Conservation (phyloP, 2,329 filamentous ascomycete genomes). For the Aspergillus sergii region DNA sequence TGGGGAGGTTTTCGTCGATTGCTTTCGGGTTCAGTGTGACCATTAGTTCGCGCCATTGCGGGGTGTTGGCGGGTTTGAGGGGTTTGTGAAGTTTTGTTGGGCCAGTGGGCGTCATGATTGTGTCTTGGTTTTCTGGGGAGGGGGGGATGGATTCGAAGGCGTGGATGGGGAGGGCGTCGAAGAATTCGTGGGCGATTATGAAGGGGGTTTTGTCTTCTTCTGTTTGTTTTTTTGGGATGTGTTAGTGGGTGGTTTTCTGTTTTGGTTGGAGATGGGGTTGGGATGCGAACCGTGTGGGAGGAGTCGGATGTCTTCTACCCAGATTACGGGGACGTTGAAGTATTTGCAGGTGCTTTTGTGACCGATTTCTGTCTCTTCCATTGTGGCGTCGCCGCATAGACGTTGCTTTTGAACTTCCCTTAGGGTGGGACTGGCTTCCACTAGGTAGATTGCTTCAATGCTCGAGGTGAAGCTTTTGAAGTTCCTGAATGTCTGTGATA, state of each 20-base stretch:
- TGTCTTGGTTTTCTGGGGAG: conserved; percentile 51
- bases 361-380: conserved; percentile 73
- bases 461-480: conserved; percentile 77
- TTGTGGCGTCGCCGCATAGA: conserved; percentile 72
- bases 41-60: conserved; percentile 82
- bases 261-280: background rate
- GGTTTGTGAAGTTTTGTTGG: conserved; percentile 49
- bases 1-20: conserved; percentile 51
- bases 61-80: conserved; percentile 42
- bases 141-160: conserved; percentile 77
- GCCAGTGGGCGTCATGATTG: conserved; percentile 53
- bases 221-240: conserved; percentile 27
- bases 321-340: conserved; percentile 72
- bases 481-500: conserved; percentile 71
- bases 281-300: conserved; percentile 64
- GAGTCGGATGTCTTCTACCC: conserved; percentile 87
- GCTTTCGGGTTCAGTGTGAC: conserved; percentile 68
- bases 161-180: conserved; percentile 95
- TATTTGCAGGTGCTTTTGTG: conserved; percentile 77
- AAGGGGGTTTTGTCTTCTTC: conserved; percentile 76
- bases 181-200: conserved; percentile 97
- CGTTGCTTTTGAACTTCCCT: conserved; percentile 76
- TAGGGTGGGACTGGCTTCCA: conserved; percentile 86
- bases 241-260: background rate
- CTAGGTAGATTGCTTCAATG: conserved; percentile 86